Conservation (phyloP, 495 filamentous ascomycete genomes). For the Recurvomyces mirabilis region DNA sequence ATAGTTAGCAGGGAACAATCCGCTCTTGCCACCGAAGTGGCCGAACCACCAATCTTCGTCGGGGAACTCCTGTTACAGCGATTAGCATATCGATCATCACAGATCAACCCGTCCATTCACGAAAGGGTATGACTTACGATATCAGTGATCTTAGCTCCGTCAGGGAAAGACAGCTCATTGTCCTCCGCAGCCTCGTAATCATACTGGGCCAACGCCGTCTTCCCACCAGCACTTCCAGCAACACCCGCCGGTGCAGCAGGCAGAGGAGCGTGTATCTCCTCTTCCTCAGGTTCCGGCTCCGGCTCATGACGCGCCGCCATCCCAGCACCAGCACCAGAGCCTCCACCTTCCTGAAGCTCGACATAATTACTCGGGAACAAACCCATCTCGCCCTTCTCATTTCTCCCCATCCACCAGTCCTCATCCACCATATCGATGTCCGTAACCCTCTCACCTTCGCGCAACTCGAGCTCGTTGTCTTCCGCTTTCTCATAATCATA, state of each 20-base stretch:
- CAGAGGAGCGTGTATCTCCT: slow-evolving; percentile 20
- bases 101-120: neutral
- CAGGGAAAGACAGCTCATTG: slow-evolving; percentile 91
- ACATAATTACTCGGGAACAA: slow-evolving; percentile 97
- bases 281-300: slow-evolving; percentile 23
- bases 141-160: slow-evolving; percentile 62
- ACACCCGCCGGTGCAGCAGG: slow-evolving; percentile 29
- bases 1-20: slow-evolving; percentile 62
- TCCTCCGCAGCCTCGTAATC: slow-evolving; percentile 97
- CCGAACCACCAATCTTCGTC: slow-evolving; percentile 99
- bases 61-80: slow-evolving; percentile 96
- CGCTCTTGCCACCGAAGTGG: slow-evolving; percentile 62
- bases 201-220: slow-evolving; percentile 74
- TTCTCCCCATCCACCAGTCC: slow-evolving; percentile 96
- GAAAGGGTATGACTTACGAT: slow-evolving; percentile 39
- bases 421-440: slow-evolving; percentile 94
- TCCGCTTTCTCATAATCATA: slow-evolving; percentile 98
- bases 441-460: slow-evolving; percentile 84
- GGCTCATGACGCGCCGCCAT: slow-evolving; percentile 24
- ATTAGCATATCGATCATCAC: too few relatives aligned
- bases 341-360: slow-evolving; percentile 52
- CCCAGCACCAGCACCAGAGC: slow-evolving; percentile 9
- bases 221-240: slow-evolving; percentile 30
- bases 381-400: slow-evolving; percentile 65
- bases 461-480: slow-evolving; percentile 86